Evolutionary conservation across 805 yeast species (phyloP).

Genomic region (Saturnispora kantuleensis): DNA sequence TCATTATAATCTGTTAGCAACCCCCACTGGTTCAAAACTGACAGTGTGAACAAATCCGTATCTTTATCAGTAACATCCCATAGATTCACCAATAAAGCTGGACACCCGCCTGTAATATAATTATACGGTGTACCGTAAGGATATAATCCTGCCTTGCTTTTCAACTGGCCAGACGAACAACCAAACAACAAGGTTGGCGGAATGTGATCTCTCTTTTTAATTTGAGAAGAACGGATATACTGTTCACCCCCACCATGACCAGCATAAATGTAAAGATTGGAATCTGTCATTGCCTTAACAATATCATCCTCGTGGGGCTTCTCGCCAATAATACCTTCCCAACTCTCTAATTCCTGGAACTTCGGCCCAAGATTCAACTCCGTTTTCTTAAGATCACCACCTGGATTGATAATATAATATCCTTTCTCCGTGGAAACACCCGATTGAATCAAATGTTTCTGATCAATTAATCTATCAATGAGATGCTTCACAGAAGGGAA

Average conservation of each 20-base stretch:
- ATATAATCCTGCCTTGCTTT: constrained; percentile 48
- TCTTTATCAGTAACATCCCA: constrained; percentile 99
- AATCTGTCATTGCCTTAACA: constrained; percentile 29
- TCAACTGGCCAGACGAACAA: constrained; percentile 75
- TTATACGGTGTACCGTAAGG: constrained; percentile 70
- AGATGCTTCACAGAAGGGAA: constrained; percentile 57
- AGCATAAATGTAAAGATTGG: constrained; percentile 57
- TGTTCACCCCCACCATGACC: constrained; percentile 99
- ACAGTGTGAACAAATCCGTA: constrained; percentile 65
- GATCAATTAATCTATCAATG: constrained; percentile 26
- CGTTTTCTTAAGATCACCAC: constrained; percentile 62
- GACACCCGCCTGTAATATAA: constrained; percentile 73
- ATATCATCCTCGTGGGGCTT: constrained; percentile 53
- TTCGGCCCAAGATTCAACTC: constrained; percentile 43
- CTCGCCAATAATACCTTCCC: constrained; percentile 45
- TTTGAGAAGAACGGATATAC: constrained; percentile 46
- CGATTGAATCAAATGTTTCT: constrained; percentile 10
- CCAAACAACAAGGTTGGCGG: constrained; percentile 72
- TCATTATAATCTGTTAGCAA: constrained; percentile 29
- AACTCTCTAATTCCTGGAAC: constrained; percentile 32
- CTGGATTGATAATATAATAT: constrained; percentile 71
- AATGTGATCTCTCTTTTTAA: constrained; percentile 34
- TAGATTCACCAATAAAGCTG: constrained; percentile 72
- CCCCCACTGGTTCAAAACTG: constrained; percentile 60
- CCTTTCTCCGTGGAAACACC: constrained; percentile 28